Conservation (phyloP, 768 basidiomycete genomes). For the Pholiota microspora region DNA sequence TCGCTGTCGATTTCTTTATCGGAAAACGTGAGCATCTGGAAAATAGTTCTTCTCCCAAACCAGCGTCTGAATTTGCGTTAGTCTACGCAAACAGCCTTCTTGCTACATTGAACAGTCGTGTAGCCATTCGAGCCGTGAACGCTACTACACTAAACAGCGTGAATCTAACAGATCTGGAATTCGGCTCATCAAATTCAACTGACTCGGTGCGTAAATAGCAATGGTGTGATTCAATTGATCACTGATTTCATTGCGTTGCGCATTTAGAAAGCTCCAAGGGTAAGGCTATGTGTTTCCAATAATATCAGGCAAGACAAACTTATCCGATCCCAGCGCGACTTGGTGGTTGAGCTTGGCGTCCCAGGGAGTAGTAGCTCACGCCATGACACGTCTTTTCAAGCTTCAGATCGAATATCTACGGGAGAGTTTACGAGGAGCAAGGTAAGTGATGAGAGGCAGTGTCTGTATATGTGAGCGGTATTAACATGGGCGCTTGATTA, state of each 20-base stretch:
- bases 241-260: too few relatives aligned
- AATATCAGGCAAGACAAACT: not conserved
- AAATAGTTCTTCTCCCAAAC: not conserved
- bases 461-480: not conserved
- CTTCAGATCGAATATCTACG: not conserved
- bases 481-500: not conserved
- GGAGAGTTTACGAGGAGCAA: not conserved
- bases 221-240: too few relatives aligned
- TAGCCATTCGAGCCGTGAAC: conserved; percentile 21
- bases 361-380: not conserved
- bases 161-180: conserved; percentile 17
- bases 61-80: conserved; percentile 10
- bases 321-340: not conserved
- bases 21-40: conserved; percentile 37
- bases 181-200: not conserved
- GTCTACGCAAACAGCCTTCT: conserved; percentile 49
- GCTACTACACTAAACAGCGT: conserved; percentile 10
- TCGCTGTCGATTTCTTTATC: conserved; percentile 43
- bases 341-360: not conserved
- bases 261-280: not conserved
- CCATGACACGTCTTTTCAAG: not conserved
- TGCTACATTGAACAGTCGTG: conserved; percentile 39
- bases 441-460: not conserved
- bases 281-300: not conserved
- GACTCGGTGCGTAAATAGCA: not conserved